A percentile compares a stretch with the other conserved stretches of the same genome.
Conservation (phyloP, 179 eudicot genomes). For the Pouteria campechiana region DNA sequence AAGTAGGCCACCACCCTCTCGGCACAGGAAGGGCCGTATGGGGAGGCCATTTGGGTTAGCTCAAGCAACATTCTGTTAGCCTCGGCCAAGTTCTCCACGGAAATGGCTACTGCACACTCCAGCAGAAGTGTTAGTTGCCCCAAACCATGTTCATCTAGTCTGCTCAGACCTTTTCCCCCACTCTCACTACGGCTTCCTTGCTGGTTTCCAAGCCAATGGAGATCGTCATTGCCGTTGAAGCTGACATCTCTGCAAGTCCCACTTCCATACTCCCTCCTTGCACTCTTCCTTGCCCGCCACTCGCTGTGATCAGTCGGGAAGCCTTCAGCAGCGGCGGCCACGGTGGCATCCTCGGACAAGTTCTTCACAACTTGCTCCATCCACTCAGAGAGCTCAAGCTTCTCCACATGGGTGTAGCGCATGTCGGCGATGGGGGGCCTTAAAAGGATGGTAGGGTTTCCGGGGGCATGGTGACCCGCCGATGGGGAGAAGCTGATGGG, state of each 20-base stretch:
- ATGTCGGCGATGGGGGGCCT: background rate
- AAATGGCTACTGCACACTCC: constrained; percentile 43
- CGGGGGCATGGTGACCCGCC: background rate
- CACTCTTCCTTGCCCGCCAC: constrained; percentile 15
- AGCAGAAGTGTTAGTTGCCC: constrained; percentile 17
- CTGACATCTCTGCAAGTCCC: background rate
- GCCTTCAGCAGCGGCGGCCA: constrained; percentile 7
- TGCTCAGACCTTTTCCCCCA: background rate
- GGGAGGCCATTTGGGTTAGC: constrained; percentile 31
- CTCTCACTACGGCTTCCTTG: too few relatives aligned
- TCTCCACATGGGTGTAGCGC: constrained; percentile 3
- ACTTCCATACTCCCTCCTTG: constrained; percentile 3
- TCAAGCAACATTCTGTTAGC: constrained; percentile 38
- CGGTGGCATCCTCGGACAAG: constrained; percentile 29
- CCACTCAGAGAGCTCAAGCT: constrained; percentile 35
- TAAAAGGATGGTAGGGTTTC: background rate
- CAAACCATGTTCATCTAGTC: constrained; percentile 17
- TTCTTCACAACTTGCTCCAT: constrained; percentile 36
- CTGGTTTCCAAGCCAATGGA: background rate
- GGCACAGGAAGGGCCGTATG: constrained; percentile 34
- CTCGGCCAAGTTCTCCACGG: constrained; percentile 39
- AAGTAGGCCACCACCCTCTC: constrained; percentile 42
- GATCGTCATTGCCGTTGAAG: constrained; percentile 1
- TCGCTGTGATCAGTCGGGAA: constrained; percentile 9
- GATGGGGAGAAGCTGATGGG: background rate